phyloP scores from a whole-genome alignment of 208 protist genomes.

The Borovskyia barvae region DNA sequence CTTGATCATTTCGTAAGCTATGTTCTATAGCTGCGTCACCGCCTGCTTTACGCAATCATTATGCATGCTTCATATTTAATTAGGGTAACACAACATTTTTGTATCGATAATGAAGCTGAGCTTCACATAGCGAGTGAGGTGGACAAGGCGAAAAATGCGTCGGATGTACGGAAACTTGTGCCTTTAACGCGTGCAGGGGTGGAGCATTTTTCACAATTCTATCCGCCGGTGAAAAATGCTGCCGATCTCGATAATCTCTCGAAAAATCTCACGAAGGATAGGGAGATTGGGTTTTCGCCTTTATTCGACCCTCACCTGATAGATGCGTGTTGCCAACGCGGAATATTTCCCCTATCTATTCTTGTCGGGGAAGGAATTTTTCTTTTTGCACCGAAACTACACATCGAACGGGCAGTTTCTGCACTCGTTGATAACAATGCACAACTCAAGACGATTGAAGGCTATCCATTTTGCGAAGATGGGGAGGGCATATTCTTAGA shows the following conservation, averaged over 20 bases:
- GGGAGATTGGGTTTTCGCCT: slow-evolving; percentile 67
- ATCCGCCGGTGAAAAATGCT: slow-evolving; percentile 28
- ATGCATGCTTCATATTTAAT: slow-evolving; percentile 20
- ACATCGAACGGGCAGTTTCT: slow-evolving; percentile 45
- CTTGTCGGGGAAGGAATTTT: slow-evolving; percentile 22
- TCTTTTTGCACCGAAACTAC: slow-evolving; percentile 74
- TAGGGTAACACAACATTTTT: slow-evolving; percentile 14
- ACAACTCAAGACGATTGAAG: slow-evolving; percentile 21
- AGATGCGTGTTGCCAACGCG: slow-evolving; percentile 62
- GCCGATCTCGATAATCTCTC: slow-evolving; percentile 45
- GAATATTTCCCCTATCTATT: slow-evolving; percentile 73
- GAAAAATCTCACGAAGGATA: slow-evolving; percentile 15
- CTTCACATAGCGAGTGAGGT: slow-evolving; percentile 40
- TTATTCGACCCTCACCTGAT: slow-evolving; percentile 69
- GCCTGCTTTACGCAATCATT: background rate
- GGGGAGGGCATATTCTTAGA: slow-evolving; percentile 27
- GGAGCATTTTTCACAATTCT: slow-evolving; percentile 27
- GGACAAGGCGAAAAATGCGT: slow-evolving; percentile 1
- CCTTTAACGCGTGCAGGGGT: slow-evolving; percentile 19
- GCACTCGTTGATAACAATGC: slow-evolving; percentile 21
- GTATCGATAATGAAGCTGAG: background rate
- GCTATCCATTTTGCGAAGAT: slow-evolving; percentile 34
- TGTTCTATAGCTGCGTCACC: background rate
- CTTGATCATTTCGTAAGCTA: background rate
- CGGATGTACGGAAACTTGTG: slow-evolving; percentile 32